Base-by-base conservation (phyloP, 2,329 filamentous ascomycete genomes). In the Thelonectria olida region DNA sequence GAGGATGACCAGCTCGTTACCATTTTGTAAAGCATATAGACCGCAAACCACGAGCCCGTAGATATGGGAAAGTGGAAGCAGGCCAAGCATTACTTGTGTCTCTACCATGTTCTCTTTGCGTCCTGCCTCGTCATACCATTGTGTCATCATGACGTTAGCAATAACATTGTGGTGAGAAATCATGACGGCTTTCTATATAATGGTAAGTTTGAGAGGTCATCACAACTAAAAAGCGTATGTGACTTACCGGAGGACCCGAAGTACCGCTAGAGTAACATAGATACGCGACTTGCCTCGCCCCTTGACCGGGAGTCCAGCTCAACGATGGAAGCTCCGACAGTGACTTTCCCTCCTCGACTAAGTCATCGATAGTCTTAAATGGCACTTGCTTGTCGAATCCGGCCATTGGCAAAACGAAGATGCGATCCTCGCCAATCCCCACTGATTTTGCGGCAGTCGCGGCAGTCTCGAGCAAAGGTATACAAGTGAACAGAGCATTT, bases 231-330 rank as follows among this genome's bases (percentile, higher is more conserved):
- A 42, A 41, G 19, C 23, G 3, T 7, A 2, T 23, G 25, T 28
- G 28, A 59, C 82, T 69, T 80, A 91, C 89, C 12, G 92, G 92
- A 34, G 93, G 78, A 3, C 92, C 92, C 15, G 91, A 93, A 1
- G 92, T 95, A 5, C 92, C 92, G 72, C 89, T 92, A 0, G 90
- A 93, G 74, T 92, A 94, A 77, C 90, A 93, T 27, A 96, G 80
- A 72, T 91, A 95, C 0, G 92, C 90, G 1, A 87, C 87, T 66
- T 90, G 88, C 54, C 86, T 85, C 27, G 85, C 84, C 3, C 88
- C 90, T 64, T 92, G 87, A 0, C 90, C 90, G 53, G 82, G 81
- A 15, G 76, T 72, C 89, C 89, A 92, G 25, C 79, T 80, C 69
- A 89, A 74, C 8, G 80, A 76, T 58, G 85, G 81, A 27, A 89